These are phyloP conservation scores for Penicillium thymicola DNA, from an alignment of 2,329 filamentous ascomycete genomes.

Conservation along the genomic window DNA sequence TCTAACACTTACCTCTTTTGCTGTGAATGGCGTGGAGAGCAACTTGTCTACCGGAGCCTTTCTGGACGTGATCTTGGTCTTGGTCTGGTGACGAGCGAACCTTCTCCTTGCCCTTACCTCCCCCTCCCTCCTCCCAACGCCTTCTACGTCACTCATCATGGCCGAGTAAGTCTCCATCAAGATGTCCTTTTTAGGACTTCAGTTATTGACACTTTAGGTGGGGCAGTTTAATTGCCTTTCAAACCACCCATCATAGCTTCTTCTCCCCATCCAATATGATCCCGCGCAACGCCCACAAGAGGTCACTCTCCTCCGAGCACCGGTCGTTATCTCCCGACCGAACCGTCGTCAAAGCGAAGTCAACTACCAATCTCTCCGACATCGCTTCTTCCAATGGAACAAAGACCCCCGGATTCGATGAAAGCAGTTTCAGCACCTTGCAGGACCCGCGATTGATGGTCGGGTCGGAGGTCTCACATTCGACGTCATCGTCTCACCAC, in stretches of 20 bases:
- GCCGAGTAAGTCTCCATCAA: conserved; percentile 35
- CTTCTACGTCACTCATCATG: conserved; percentile 33
- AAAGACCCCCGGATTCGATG: conserved; percentile 28
- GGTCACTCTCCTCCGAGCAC: conserved; percentile 37
- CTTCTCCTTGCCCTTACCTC: conserved; percentile 10
- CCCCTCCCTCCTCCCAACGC: conserved; percentile 10
- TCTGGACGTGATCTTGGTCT: conserved; percentile 16
- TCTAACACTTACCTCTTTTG: conserved; percentile 8
- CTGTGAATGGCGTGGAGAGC: conserved; percentile 19
- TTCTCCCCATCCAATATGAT: conserved; percentile 40
- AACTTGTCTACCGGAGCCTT: conserved; percentile 11
- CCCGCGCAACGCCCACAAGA: conserved; percentile 35
- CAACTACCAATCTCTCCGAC: conserved; percentile 41
- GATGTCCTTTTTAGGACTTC: neutral
- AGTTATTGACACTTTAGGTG: conserved; percentile 15
- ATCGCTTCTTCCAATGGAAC: conserved; percentile 30
- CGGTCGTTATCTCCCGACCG: conserved; percentile 35
- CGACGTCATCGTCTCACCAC: conserved; percentile 44
- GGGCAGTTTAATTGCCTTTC: conserved; percentile 39
- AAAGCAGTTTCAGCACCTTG: conserved; percentile 47
- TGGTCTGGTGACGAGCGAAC: neutral
- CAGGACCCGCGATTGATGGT: conserved; percentile 42
- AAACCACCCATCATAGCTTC: conserved; percentile 37
- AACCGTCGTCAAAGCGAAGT: conserved; percentile 45
- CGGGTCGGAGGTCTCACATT: conserved; percentile 35